phyloP scores from a whole-genome alignment of 768 basidiomycete genomes.

The Auricularia cornea region DNA sequence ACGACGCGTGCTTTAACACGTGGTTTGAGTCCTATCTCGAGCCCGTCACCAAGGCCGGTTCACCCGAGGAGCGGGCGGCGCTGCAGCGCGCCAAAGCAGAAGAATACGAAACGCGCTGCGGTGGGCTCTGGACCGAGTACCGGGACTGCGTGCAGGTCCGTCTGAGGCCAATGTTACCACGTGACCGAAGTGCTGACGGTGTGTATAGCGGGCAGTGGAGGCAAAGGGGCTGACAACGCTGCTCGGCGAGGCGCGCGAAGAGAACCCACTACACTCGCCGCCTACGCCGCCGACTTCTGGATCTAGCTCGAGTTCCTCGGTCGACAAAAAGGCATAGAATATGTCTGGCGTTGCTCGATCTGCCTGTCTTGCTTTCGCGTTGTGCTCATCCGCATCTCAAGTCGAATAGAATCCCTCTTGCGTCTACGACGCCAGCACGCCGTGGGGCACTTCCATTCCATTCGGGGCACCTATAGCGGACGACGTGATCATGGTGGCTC shows the following conservation, averaged over 20 bases:
- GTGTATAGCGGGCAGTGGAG: constrained; percentile 63
- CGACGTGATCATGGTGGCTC: too few species aligned
- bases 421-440: too few species aligned
- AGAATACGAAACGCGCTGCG: constrained; percentile 82
- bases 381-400: too few species aligned
- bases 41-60: constrained; percentile 46
- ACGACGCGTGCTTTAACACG: constrained; percentile 92
- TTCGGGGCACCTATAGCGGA: too few species aligned
- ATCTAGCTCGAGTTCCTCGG: too few species aligned
- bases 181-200: neutral
- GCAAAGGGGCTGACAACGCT: constrained; percentile 69
- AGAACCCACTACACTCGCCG: constrained; percentile 55
- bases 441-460: too few species aligned
- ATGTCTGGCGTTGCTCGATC: too few species aligned
- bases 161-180: constrained; percentile 4
- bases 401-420: too few species aligned
- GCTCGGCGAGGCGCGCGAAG: constrained; percentile 69
- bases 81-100: constrained; percentile 74
- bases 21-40: constrained; percentile 98
- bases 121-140: constrained; percentile 74
- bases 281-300: constrained; percentile 33
- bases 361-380: too few species aligned
- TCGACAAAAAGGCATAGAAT: too few species aligned
- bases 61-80: constrained; percentile 39
- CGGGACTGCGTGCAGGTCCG: constrained; percentile 75